A percentile compares a stretch with the other conserved stretches of the same genome.
phyloP scores from a whole-genome alignment of 2,329 filamentous ascomycete genomes.

The Colletotrichum truncatum region DNA sequence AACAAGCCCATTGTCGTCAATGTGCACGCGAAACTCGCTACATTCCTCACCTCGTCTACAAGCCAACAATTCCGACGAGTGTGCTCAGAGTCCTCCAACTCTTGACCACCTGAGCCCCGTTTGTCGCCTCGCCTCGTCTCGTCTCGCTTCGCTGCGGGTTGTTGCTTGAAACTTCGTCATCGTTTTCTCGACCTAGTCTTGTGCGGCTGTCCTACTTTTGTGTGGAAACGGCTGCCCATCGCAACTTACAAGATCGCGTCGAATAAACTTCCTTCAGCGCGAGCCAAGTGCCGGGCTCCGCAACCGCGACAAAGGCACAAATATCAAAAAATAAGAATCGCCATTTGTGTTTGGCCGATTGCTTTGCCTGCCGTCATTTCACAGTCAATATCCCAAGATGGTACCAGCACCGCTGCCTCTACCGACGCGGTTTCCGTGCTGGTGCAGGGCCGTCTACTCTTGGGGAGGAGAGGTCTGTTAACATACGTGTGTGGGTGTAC shows the following conservation, averaged over 20 bases:
- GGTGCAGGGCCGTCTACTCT: constrained; percentile 90
- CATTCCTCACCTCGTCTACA: constrained; percentile 21
- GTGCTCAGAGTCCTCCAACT: too few relatives aligned
- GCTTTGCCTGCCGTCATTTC: not conserved
- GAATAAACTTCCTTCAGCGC: constrained; percentile 10
- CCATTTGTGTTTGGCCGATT: not conserved
- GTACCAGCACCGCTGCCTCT: constrained; percentile 66
- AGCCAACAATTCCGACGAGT: not conserved
- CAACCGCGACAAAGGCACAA: constrained; percentile 18
- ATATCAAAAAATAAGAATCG: not conserved
- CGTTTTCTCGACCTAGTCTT: not conserved
- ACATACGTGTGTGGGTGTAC: not conserved
- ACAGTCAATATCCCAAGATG: constrained; percentile 49
- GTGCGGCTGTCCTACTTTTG: constrained; percentile 5
- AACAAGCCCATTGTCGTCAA: constrained; percentile 34
- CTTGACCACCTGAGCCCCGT: not conserved
- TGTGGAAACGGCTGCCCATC: constrained; percentile 1
- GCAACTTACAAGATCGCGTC: constrained; percentile 20
- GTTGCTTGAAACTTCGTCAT: constrained; percentile 1
- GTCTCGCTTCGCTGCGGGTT: constrained; percentile 15
- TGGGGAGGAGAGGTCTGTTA: constrained; percentile 83
- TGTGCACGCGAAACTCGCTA: constrained; percentile 15
- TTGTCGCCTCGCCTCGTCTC: not conserved
- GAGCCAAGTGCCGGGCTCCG: constrained; percentile 13
- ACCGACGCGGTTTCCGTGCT: constrained; percentile 86